A percentile compares a stretch with the other conserved stretches of the same genome.
Evolutionary conservation across 2,329 filamentous ascomycete genomes (phyloP).

Genomic region (Colletotrichum tanaceti): DNA sequence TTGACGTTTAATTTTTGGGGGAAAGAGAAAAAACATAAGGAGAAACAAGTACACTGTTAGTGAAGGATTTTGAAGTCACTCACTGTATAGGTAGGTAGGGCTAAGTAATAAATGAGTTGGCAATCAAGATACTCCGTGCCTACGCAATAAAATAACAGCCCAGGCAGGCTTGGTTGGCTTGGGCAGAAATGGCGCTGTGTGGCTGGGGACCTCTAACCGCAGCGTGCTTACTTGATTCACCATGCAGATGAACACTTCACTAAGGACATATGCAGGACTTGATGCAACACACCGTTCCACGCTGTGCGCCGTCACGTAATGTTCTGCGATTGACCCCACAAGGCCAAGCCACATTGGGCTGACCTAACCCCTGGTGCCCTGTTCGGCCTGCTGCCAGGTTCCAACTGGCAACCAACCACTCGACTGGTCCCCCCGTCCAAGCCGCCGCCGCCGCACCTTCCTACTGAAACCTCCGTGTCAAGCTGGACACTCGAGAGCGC

Average conservation of each 20-base stretch:
- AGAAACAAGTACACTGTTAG: no score
- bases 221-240: background rate
- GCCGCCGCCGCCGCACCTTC: slow-evolving; percentile 38
- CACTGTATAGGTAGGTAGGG: no score
- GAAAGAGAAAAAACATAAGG: no score
- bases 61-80: no score
- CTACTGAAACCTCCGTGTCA: slow-evolving; percentile 41
- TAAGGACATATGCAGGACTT: slow-evolving; percentile 32
- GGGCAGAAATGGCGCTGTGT: no score
- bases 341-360: slow-evolving; percentile 34
- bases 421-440: slow-evolving; percentile 35
- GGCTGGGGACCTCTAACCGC: background rate
- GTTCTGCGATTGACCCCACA: slow-evolving; percentile 32
- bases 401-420: slow-evolving; percentile 38
- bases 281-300: slow-evolving; percentile 36
- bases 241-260: slow-evolving; percentile 6
- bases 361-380: slow-evolving; percentile 25
- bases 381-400: slow-evolving; percentile 37
- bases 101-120: no score
- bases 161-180: no score
- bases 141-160: background rate
- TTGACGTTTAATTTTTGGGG: no score
- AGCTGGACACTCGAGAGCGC: slow-evolving; percentile 42
- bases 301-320: slow-evolving; percentile 36
- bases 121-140: no score